Evolutionary conservation across 179 eudicot genomes (phyloP).

Genomic region (Carnegiea gigantea): DNA sequence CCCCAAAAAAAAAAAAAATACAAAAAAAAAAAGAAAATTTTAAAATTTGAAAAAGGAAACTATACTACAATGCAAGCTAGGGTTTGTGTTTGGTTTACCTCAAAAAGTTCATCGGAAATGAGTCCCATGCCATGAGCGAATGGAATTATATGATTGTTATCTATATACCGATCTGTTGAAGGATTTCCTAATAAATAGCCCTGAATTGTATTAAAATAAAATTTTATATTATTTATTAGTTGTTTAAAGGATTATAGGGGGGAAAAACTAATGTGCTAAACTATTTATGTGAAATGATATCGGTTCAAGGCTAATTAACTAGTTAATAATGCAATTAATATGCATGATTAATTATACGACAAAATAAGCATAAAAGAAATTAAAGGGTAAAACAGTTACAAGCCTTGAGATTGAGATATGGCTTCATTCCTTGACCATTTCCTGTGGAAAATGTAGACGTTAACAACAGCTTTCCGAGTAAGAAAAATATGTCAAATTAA

Average conservation of each 20-base stretch:
- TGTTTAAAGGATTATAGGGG: too few species aligned
- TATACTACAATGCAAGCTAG: not conserved
- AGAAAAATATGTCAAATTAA: too few species aligned
- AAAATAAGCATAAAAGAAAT: too few species aligned
- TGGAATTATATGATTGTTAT: slow-evolving; percentile 23
- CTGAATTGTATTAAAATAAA: slow-evolving; percentile 17
- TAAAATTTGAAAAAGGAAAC: not conserved
- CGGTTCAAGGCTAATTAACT: too few species aligned
- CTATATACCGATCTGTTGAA: slow-evolving; percentile 16
- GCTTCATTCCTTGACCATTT: slow-evolving; percentile 36
- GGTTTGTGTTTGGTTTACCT: slow-evolving; percentile 26
- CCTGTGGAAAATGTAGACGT: slow-evolving; percentile 21
- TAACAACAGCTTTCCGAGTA: not conserved
- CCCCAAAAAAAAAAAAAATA: not conserved
- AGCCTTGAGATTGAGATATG: slow-evolving; percentile 41
- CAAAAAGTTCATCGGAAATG: slow-evolving; percentile 45
- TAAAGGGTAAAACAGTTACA: not conserved
- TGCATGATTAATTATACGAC: not conserved
- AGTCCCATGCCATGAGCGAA: slow-evolving; percentile 50
- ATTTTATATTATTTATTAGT: too few species aligned
- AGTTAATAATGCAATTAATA: too few species aligned
- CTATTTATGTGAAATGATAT: too few species aligned
- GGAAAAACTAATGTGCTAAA: too few species aligned
- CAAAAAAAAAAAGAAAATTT: not conserved
- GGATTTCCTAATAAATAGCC: slow-evolving; percentile 55